phyloP scores from a whole-genome alignment of 1,284 basidiomycete genomes.

The Irpex sp. region DNA sequence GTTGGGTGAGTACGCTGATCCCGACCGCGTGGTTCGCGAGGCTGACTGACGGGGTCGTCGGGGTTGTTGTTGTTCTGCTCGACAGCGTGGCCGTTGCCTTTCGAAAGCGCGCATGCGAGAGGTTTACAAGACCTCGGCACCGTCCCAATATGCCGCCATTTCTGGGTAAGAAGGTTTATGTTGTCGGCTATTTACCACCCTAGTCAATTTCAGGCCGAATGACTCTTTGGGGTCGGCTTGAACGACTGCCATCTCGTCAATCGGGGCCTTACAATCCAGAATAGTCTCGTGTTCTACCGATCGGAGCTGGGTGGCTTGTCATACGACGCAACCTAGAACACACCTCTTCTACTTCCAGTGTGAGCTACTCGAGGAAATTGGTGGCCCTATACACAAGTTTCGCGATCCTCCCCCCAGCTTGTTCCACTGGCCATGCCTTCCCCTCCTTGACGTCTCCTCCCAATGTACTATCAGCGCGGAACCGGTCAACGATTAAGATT shows the following conservation, averaged over 20 bases:
- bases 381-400: background rate
- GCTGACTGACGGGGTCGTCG: background rate
- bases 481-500: background rate
- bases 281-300: background rate
- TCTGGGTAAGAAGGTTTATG: background rate
- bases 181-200: background rate
- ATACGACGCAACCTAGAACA: too few species aligned
- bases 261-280: background rate
- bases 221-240: background rate
- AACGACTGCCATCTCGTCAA: background rate
- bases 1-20: background rate
- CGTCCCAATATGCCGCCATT: background rate
- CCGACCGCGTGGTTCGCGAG: background rate
- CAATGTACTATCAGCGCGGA: background rate
- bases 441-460: background rate
- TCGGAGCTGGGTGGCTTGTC: background rate
- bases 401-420: background rate
- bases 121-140: background rate
- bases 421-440: background rate
- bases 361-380: too few species aligned
- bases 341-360: too few species aligned
- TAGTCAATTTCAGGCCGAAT: background rate
- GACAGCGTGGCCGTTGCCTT: background rate
- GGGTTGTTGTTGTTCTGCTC: background rate
- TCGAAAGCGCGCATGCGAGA: background rate